Conservation (phyloP, 2,329 filamentous ascomycete genomes). For the Xylariaceae sp. region DNA sequence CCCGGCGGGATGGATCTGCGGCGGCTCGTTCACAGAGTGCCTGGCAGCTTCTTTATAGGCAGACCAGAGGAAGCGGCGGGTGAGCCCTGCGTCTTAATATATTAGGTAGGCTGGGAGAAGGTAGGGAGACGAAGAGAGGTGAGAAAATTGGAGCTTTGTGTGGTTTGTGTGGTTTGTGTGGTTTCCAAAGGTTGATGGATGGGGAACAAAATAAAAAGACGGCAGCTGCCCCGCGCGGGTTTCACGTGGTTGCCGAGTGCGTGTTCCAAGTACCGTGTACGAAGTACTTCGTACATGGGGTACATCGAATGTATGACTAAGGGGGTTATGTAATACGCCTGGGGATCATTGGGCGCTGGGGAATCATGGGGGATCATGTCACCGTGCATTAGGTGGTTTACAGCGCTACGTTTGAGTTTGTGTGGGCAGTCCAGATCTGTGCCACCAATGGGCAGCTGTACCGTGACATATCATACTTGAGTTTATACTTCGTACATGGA, state of each 20-base stretch:
- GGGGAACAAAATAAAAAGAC: constrained; percentile 8
- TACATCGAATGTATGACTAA: too few relatives aligned
- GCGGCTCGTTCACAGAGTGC: background rate
- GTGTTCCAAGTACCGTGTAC: too few relatives aligned
- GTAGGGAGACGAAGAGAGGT: constrained; percentile 12
- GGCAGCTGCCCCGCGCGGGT: constrained; percentile 13
- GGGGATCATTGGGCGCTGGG: too few relatives aligned
- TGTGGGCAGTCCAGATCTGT: too few relatives aligned
- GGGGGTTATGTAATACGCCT: background rate
- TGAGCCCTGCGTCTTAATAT: background rate
- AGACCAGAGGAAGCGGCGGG: background rate
- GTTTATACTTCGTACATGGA: too few relatives aligned
- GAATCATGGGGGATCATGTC: background rate
- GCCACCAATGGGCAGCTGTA: too few relatives aligned
- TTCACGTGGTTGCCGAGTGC: constrained; percentile 1
- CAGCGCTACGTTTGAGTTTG: too few relatives aligned
- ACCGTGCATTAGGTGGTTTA: too few relatives aligned
- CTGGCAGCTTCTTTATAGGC: background rate
- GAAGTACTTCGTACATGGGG: too few relatives aligned
- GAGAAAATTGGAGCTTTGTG: constrained; percentile 22
- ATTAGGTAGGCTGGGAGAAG: background rate
- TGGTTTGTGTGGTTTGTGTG: too few relatives aligned
- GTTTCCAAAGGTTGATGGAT: constrained; percentile 2
- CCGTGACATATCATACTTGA: too few relatives aligned
- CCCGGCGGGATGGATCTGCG: background rate